These are phyloP conservation scores for Lasiodiplodia hormozganensis DNA, from an alignment of 2,329 filamentous ascomycete genomes.

Conservation along the genomic window DNA sequence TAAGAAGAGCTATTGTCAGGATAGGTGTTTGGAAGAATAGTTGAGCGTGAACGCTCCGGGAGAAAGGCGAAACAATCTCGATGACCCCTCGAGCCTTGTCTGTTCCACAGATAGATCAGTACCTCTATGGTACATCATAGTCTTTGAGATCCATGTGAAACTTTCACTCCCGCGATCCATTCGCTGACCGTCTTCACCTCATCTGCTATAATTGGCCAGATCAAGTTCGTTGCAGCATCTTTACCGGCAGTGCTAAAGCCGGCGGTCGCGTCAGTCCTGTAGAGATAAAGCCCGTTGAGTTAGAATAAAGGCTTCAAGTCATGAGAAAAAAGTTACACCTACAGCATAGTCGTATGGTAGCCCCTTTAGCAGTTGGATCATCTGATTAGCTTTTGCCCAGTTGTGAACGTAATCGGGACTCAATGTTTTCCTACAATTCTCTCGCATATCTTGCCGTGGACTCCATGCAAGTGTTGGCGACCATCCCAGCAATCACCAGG, in stretches of 20 bases:
- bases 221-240: conserved; percentile 29
- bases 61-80: too few relatives aligned
- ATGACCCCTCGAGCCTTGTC: too few relatives aligned
- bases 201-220: conserved; percentile 32
- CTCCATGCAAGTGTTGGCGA: conserved; percentile 45
- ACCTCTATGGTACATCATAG: too few relatives aligned
- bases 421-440: conserved; percentile 36
- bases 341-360: neutral
- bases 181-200: neutral
- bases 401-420: too few relatives aligned
- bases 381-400: neutral
- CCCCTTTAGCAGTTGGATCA: neutral
- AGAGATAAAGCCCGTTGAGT: neutral
- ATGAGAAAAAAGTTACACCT: neutral
- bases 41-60: too few relatives aligned
- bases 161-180: neutral
- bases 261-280: conserved; percentile 29
- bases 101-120: too few relatives aligned
- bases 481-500: conserved; percentile 42
- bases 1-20: too few relatives aligned
- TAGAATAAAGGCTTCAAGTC: neutral
- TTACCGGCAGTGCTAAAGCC: conserved; percentile 28
- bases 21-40: too few relatives aligned
- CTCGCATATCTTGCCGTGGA: conserved; percentile 45
- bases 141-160: neutral